Evolutionary conservation across 1,284 basidiomycete species (phyloP), one percentile per base, ranked within the genome.

Genomic region (Lignosus rhinocerotis): DNA sequence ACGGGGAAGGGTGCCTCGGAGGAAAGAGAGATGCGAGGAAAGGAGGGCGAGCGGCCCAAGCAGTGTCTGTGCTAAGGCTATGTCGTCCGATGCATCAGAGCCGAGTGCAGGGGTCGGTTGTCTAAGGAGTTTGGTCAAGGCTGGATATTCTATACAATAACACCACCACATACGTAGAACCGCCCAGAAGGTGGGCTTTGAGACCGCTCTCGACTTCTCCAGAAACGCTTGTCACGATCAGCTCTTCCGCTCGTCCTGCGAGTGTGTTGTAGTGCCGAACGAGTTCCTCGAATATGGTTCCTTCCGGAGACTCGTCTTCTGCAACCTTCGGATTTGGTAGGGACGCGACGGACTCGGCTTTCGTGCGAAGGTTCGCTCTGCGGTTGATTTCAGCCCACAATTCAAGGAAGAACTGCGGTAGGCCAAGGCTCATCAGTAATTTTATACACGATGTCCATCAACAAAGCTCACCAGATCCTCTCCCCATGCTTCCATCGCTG

Each of bases 321-420:
- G 69, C 38, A 51, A 70, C 72, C 47, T 71, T 70, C 9, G 78
- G 76, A 62, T 78, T 72, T 1, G 87, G 85, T 25, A 90, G 68
- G 2, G 81, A 76, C 1, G 79, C 62, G 38, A 78, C 79, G 14
- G 75, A 75, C 61, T 80, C 75, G 2, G 79, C 80, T 59, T 77
- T 78, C 41, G 76, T 74, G 33, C 85, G 82, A n/a, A 90, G 75
- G 31, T 77, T 75, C 2, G 80, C 76, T 42, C 80, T 78, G 47
- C 74, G 78, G 63, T 84, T 82, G 63, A 96, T 88, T 66, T 94
- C 91, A 6, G 84, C 77, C 85, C 90, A 93, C 43, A 97, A 75
- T 70, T 94, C 92, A 10, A 96, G 76, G 78, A 96, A 96, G 75
- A 94, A 94, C 92, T 96, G 67, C 12, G 17, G 3, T 32, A 43